Conservation (phyloP, 306 rosid species). For the Vigna hirtella region DNA sequence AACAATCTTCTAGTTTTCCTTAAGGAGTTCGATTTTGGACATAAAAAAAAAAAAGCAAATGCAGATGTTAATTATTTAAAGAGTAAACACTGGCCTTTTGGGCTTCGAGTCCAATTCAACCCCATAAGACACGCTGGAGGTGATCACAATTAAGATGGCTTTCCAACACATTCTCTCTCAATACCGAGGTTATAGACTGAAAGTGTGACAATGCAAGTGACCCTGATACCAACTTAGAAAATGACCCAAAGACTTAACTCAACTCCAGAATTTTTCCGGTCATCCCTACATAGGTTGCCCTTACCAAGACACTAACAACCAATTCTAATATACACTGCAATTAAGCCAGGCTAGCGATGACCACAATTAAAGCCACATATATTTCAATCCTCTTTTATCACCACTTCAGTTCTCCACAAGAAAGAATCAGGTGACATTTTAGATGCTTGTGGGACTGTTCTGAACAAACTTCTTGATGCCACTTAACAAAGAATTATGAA, state of each 20-base stretch:
- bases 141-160: background rate
- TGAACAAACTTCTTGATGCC: too few species aligned
- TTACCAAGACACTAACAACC: background rate
- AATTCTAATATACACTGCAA: too few species aligned
- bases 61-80: slow-evolving; percentile 4
- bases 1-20: background rate
- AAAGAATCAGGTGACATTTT: too few species aligned
- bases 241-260: background rate
- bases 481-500: too few species aligned
- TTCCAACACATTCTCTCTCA: background rate
- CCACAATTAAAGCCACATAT: too few species aligned
- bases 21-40: background rate
- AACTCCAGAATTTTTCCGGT: too few species aligned
- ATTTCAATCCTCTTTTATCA: too few species aligned
- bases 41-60: slow-evolving; percentile 30
- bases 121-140: background rate
- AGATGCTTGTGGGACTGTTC: too few species aligned
- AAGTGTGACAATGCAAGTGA: background rate
- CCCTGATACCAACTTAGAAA: background rate
- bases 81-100: background rate
- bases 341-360: too few species aligned
- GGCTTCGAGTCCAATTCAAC: background rate
- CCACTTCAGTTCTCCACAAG: too few species aligned
- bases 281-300: too few species aligned
- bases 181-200: background rate